These are phyloP conservation scores for Nicotiana rustica DNA, from an alignment of 305 asterid species.

Conservation along the genomic window DNA sequence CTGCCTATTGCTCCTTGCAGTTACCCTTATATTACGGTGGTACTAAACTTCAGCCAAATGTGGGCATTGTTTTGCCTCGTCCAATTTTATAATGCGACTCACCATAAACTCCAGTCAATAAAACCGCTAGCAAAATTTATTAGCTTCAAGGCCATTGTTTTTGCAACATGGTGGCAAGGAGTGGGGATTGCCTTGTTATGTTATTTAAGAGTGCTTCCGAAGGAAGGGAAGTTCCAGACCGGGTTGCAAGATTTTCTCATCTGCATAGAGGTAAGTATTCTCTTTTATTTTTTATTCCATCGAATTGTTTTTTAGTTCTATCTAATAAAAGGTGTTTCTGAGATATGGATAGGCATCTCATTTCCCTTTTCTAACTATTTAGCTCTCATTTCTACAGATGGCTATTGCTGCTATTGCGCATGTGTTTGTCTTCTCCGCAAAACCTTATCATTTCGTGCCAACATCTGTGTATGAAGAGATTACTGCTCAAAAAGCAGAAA, in stretches of 20 bases:
- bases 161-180: constrained; percentile 99
- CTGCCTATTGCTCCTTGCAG: constrained; percentile 47
- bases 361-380: not conserved
- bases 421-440: constrained; percentile 79
- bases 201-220: constrained; percentile 60
- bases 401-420: constrained; percentile 93
- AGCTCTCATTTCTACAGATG: constrained; percentile 59
- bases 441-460: constrained; percentile 68
- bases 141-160: constrained; percentile 94
- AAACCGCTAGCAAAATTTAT: constrained; percentile 91
- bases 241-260: constrained; percentile 86
- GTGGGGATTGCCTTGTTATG: constrained; percentile 81
- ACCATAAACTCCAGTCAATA: constrained; percentile 70
- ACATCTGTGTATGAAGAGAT: constrained; percentile 51
- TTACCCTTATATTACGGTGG: constrained; percentile 79
- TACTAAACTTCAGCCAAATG: constrained; percentile 91
- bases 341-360: not conserved
- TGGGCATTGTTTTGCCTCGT: constrained; percentile 94
- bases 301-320: not conserved
- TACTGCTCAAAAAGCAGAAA: constrained; percentile 56
- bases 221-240: constrained; percentile 64
- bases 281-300: not conserved
- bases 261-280: constrained; percentile 69
- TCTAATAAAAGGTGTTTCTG: not conserved
- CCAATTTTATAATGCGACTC: constrained; percentile 84